Evolutionary conservation across 75 land plant genomes (phyloP).

Genomic region (Cunninghamia lanceolata): DNA sequence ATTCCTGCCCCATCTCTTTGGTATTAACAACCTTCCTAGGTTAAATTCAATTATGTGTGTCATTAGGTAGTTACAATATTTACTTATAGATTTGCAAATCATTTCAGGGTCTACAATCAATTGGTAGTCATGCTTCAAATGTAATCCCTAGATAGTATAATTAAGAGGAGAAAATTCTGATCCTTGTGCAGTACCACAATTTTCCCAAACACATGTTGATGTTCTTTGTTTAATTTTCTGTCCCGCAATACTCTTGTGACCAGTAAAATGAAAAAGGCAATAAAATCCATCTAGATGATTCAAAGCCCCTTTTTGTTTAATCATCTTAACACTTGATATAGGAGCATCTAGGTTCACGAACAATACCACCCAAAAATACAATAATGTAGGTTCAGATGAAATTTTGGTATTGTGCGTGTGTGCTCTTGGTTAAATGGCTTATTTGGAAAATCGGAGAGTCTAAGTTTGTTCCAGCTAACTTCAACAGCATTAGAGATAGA

Average conservation of each 20-base stretch:
- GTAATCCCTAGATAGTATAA: not conserved
- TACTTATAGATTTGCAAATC: not conserved
- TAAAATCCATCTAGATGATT: not conserved
- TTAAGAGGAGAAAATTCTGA: not conserved
- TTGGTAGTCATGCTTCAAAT: not conserved
- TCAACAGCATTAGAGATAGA: too few relatives aligned
- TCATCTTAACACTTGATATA: not conserved
- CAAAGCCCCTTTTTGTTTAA: not conserved
- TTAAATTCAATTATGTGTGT: not conserved
- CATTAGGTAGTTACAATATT: not conserved
- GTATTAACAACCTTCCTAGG: not conserved
- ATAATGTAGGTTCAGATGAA: too few relatives aligned
- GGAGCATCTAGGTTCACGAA: too few relatives aligned
- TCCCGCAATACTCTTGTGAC: too few relatives aligned
- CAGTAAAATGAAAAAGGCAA: not conserved
- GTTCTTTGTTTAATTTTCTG: not conserved
- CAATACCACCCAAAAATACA: too few relatives aligned
- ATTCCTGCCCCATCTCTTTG: not conserved
- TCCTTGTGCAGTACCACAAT: not conserved
- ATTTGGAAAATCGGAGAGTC: too few relatives aligned
- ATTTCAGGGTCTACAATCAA: not conserved
- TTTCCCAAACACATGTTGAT: not conserved
- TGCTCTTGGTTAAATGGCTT: too few relatives aligned
- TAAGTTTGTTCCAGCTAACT: too few relatives aligned
- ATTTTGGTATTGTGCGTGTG: too few relatives aligned